Percentiles rank a stretch among this genome's conserved stretches.
These are phyloP conservation scores for Cystobasidium slooffiae DNA, from an alignment of 1,284 basidiomycete genomes.

Conservation along the genomic window DNA sequence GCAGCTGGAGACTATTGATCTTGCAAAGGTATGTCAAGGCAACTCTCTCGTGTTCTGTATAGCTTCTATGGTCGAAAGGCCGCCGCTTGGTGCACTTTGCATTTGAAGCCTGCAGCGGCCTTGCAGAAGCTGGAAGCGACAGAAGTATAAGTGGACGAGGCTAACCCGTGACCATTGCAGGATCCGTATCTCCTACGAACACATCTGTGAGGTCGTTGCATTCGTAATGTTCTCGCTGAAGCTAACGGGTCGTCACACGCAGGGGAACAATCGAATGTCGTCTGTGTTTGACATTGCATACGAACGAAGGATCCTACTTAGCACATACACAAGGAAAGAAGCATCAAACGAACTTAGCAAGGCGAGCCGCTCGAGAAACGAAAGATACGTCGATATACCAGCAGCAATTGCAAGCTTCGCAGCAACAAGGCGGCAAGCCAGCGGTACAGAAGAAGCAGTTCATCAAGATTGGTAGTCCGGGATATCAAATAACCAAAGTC, in stretches of 20 bases:
- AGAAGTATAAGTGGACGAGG: neutral
- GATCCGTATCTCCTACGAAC: slow-evolving; percentile 99
- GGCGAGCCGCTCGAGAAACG: slow-evolving; percentile 91
- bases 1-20: slow-evolving; percentile 83
- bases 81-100: neutral
- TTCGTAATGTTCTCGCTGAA: neutral
- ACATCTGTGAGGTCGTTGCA: slow-evolving; percentile 65
- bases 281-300: slow-evolving; percentile 94
- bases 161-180: slow-evolving; percentile 58
- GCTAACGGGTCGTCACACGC: neutral
- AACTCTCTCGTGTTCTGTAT: neutral
- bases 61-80: neutral
- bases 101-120: neutral
- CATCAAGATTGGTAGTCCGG: slow-evolving; percentile 94
- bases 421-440: slow-evolving; percentile 64
- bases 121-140: neutral
- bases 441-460: slow-evolving; percentile 88
- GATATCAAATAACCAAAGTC: slow-evolving; percentile 69
- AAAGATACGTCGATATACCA: slow-evolving; percentile 66
- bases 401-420: slow-evolving; percentile 79
- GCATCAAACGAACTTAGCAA: slow-evolving; percentile 96
- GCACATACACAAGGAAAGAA: slow-evolving; percentile 99
- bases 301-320: slow-evolving; percentile 98
- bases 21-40: slow-evolving; percentile 71
- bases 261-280: slow-evolving; percentile 91